phyloP scores from a whole-genome alignment of 371 early-diverging fungal species.

The Lichtheimia ornata region DNA sequence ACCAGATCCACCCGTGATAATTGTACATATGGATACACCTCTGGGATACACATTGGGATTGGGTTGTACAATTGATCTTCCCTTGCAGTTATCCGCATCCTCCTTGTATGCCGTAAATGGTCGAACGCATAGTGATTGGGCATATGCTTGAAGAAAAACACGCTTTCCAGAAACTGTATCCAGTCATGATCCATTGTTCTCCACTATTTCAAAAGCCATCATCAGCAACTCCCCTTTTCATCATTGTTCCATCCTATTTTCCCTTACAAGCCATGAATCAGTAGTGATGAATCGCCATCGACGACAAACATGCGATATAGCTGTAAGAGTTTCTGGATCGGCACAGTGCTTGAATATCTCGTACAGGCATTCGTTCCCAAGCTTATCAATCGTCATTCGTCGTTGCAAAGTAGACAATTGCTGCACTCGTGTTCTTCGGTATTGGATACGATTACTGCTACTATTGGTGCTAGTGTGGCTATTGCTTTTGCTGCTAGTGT shows the following conservation, averaged over 20 bases:
- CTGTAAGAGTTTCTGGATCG: neutral
- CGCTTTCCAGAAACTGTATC: conserved; percentile 5
- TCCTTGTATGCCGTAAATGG: neutral
- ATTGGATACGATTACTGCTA: neutral
- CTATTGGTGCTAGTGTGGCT: neutral
- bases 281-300: conserved; percentile 14
- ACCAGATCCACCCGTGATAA: neutral
- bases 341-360: conserved; percentile 15
- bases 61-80: neutral
- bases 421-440: neutral
- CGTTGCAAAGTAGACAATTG: too few species aligned
- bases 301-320: conserved; percentile 11
- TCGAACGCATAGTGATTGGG: neutral
- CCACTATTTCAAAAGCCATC: conserved; percentile 10
- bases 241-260: neutral
- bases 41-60: neutral
- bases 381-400: neutral
- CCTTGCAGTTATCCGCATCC: neutral
- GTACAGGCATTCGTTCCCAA: conserved; percentile 8
- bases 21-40: neutral
- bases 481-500: neutral
- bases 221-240: too few species aligned
- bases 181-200: conserved; percentile 8
- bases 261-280: conserved; percentile 11
- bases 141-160: neutral